Base-by-base conservation (phyloP, 371 early-diverging fungal species). In the Mucor sp. region DNA sequence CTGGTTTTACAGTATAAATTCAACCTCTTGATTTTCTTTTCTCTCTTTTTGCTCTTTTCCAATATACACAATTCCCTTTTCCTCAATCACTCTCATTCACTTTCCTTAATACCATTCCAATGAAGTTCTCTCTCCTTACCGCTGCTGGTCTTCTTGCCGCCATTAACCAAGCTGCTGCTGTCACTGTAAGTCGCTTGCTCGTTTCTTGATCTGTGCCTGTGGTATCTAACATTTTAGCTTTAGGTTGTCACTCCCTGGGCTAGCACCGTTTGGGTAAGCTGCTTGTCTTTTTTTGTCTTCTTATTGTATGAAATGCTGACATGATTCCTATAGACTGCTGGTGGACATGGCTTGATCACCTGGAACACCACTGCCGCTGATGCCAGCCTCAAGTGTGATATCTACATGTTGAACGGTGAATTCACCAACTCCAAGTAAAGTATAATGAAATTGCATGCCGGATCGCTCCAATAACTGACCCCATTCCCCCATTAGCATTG, bases 231-330 rank as follows among this genome's bases (percentile, higher is more conserved):
- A 14, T 55, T 33, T 48, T 25, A 19, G 17, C n/a, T 19, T 41
- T 73, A 82, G 82, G 64, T 82, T 62, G 60, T 82, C 43, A 78
- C 74, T 60, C 82, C 82, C 27, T 82, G 82, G 82, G 69, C 71
- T 47, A 53, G 64, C 27, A 59, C 71, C 56, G 67, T 58, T 56
- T 82, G 82, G 82, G 82, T 82, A 76, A 72, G 67, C 17, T 44
- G 55, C 6, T 14, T 50, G 4, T 37, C 37, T 12, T 2, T 50
- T 6, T 5, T 19, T 30, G 47, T 50, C 0, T 7, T 50, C 4
- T 2, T 50, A 25, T 25, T 19, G 11, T 25, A 23, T 19, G 8
- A 47, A 5, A 47, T 47, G 14, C 47, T 50, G 35, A 33, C 33
- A 58, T 32, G 12, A 17, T 47, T 47, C 19, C 17, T 69, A 82